A percentile compares a stretch with the other conserved stretches of the same genome.
phyloP scores from a whole-genome alignment of 306 rosid species.

The Mimosa bimucronata region DNA sequence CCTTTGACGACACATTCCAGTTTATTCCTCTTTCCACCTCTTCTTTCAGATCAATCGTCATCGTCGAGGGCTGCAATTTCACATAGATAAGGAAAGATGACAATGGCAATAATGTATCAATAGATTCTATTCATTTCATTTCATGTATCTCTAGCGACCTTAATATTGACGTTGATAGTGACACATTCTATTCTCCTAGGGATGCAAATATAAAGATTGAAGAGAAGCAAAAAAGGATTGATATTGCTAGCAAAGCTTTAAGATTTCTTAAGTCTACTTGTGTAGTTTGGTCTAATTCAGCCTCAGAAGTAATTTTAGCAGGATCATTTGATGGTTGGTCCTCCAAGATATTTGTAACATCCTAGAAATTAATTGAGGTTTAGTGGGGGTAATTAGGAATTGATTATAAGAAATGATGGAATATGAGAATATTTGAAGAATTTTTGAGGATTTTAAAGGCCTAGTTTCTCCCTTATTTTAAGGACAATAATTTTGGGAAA shows the following conservation, averaged over 20 bases:
- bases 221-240: conserved; percentile 71
- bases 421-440: too few species aligned
- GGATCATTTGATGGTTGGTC: conserved; percentile 99
- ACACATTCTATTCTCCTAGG: conserved; percentile 48
- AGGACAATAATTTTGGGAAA: too few species aligned
- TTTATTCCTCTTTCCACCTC: conserved; percentile 45
- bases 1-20: conserved; percentile 37
- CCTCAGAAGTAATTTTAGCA: conserved; percentile 75
- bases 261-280: conserved; percentile 56
- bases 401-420: too few species aligned
- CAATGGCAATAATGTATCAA: conserved; percentile 72
- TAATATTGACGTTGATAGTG: conserved; percentile 29
- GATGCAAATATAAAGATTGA: conserved; percentile 63
- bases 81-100: conserved; percentile 94
- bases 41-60: conserved; percentile 53
- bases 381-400: too few species aligned
- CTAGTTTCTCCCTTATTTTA: too few species aligned
- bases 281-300: conserved; percentile 79
- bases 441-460: too few species aligned
- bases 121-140: conserved; percentile 30
- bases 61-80: conserved; percentile 60
- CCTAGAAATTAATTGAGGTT: too few species aligned
- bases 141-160: conserved; percentile 11
- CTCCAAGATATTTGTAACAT: conserved; percentile 72
- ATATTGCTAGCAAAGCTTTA: conserved; percentile 58